Evolutionary conservation across 331 rosid genomes (phyloP), one percentile per base, ranked within the genome.

Genomic region (Quercus tomentella): DNA sequence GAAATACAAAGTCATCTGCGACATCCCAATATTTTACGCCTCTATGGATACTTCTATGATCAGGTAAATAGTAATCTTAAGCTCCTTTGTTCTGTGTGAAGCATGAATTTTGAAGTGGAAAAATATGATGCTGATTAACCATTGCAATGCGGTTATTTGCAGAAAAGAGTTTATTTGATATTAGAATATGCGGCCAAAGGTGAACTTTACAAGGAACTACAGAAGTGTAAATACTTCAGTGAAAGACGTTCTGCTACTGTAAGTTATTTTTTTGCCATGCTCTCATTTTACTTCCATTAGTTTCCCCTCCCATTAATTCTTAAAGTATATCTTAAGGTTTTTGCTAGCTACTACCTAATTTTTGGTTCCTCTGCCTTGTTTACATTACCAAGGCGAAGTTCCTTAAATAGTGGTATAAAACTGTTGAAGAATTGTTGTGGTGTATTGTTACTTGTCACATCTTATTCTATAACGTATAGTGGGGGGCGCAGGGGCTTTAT

Each of bases 231-330:
- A 80, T 96, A 93, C 86, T 96, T 96, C 82, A 89, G 99, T 61
- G 99, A 96, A 91, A 88, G 98, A 76, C 99, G 99, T 69, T 94
- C 98, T 71, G 99, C 99, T 73, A 96, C 99, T 35, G 99, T 96
- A 87, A 92, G 97, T 87, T 57, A 37, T 82, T 41, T 28, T 73
- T 49, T 49, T 58, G 17, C 15, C 17, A 21, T 55, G 35, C 16
- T 68, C 20, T 2, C 21, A 6, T 35, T 70, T 71, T 23, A 22
- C 23, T 26, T 41, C n/a, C 14, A 15, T 28, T 28, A 26, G n/a
- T 15, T 58, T 25, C 45, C 17, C 23, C 21, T 61, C 6, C 8
- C 30, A 66, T 63, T 22, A 26, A 21, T 35, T 45, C 51, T 45
- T 9, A 35, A 17, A 23, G 63, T 2, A 37, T 62, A 7, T 49